Conservation (phyloP, 805 yeast species). For the Babjeviella inositovora region DNA sequence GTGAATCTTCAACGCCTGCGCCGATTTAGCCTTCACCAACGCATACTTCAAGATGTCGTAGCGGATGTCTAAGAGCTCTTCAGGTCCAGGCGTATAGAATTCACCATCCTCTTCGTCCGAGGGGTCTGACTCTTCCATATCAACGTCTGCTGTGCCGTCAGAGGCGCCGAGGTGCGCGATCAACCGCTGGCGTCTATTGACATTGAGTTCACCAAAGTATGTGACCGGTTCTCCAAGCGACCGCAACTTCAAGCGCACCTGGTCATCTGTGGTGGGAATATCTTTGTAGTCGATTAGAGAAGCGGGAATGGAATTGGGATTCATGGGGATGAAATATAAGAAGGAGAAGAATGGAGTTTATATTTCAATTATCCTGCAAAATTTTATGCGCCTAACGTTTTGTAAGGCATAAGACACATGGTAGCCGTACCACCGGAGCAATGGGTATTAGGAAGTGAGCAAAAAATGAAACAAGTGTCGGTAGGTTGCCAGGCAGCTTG, state of each 20-base stretch:
- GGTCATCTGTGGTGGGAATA: slow-evolving; percentile 53
- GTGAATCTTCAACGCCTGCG: slow-evolving; percentile 19
- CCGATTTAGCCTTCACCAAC: slow-evolving; percentile 19
- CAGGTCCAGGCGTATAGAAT: slow-evolving; percentile 69
- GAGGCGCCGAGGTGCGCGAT: no score
- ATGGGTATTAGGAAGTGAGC: no score
- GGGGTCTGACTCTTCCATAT: slow-evolving; percentile 12
- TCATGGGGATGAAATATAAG: no score
- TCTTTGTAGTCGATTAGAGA: no score
- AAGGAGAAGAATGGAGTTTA: no score
- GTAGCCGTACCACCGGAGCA: no score
- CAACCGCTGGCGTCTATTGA: slow-evolving; percentile 46
- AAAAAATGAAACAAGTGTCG: no score
- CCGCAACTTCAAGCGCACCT: slow-evolving; percentile 34
- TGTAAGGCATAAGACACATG: no score
- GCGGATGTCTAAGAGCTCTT: slow-evolving; percentile 35
- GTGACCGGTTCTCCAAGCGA: slow-evolving; percentile 40
- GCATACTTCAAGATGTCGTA: slow-evolving; percentile 34
- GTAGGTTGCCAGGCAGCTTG: no score
- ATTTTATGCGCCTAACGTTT: no score
- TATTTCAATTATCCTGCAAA: no score
- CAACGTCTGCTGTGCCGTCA: slow-evolving; percentile 5
- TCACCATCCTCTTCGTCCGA: slow-evolving; percentile 55
- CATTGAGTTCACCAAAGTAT: slow-evolving; percentile 39
- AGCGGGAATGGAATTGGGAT: no score